Evolutionary conservation across 2,329 filamentous ascomycete species (phyloP), one percentile per base, ranked within the genome.

Genomic region (Camillea tinctor): DNA sequence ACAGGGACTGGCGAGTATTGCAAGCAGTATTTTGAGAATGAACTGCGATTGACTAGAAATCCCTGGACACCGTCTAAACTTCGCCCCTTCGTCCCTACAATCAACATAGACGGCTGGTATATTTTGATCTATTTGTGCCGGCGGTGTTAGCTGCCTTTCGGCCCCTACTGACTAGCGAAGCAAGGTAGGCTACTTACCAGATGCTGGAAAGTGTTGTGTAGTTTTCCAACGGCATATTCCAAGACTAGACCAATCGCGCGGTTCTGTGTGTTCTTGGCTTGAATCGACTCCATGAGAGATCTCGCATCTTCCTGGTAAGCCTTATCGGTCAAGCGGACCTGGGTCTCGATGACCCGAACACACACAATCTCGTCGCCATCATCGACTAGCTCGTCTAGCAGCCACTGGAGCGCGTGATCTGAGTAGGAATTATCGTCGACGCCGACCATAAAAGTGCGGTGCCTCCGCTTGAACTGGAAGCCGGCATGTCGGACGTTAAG

Each of bases 281-380:
- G 86, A 49, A 97, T 92, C 54, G 85, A 81, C 63, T 90, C 82
- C 76, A 97, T 87, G 68, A 96, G 80, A 51, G 83, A 80, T 63
- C 89, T 83, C 0, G 93, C 93, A 66, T 95, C 90, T 20, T 87
- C 83, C 49, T 89, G 86, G 75, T 97, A 96, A 55, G 84, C 82
- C 55, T 86, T 88, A 64, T 89, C 85, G 15, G 87, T 80, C 40
- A 82, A 81, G 56, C 89, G 90, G 55, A 88, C 84, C 64, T 94
- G 91, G 72, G 91, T 93, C 71, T 97, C 93, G 50, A 96, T 85
- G 2, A 96, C 93, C 56, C 92, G 85, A 54, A 97, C 84, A 75
- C 93, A 97, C 8, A 97, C 90, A 59, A 97, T 89, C 75, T 97
- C 92, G 72, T 97, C 93, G 19, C 93, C 93, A 70, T 97, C 93